Conservation (phyloP, 768 basidiomycete species). For the Lentinus tigrinus region DNA sequence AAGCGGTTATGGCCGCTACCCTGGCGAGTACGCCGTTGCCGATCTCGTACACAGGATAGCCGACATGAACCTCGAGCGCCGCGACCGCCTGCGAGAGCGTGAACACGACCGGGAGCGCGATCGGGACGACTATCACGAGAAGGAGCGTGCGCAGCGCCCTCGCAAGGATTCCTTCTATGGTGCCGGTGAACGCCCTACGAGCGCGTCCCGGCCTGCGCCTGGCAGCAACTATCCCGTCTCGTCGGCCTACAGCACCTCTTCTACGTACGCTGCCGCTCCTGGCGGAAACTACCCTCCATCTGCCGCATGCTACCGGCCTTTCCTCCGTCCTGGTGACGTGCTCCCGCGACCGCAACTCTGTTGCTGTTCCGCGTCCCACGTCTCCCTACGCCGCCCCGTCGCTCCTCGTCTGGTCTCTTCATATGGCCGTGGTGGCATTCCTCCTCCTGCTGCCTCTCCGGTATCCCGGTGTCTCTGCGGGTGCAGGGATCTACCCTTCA, state of each 20-base stretch:
- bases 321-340: constrained; percentile 17
- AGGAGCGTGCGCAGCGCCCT: constrained; percentile 16
- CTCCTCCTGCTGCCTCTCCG: constrained; percentile 26
- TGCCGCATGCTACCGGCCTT: constrained; percentile 15
- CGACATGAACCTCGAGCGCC: constrained; percentile 23
- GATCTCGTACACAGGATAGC: constrained; percentile 42
- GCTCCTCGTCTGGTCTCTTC: constrained; percentile 36
- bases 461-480: no score
- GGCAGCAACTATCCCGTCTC: constrained; percentile 13
- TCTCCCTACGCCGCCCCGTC: no score
- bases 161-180: constrained; percentile 21
- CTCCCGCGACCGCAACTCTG: constrained; percentile 2
- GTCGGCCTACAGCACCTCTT: not conserved
- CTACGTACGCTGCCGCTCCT: constrained; percentile 15
- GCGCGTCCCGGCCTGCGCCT: constrained; percentile 16
- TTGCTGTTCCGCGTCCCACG: constrained; percentile 3
- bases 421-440: constrained; percentile 26
- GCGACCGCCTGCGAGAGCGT: constrained; percentile 16
- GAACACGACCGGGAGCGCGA: constrained; percentile 17
- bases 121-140: constrained; percentile 8
- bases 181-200: constrained; percentile 18
- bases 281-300: constrained; percentile 16
- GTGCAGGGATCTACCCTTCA: constrained; percentile 47
- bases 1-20: constrained; percentile 21
- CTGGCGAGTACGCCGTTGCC: constrained; percentile 19